Percentiles rank a stretch among this genome's conserved stretches.
phyloP scores from a whole-genome alignment of 1,139 yeast genomes.

The Debaryomycetaceae sp. region DNA sequence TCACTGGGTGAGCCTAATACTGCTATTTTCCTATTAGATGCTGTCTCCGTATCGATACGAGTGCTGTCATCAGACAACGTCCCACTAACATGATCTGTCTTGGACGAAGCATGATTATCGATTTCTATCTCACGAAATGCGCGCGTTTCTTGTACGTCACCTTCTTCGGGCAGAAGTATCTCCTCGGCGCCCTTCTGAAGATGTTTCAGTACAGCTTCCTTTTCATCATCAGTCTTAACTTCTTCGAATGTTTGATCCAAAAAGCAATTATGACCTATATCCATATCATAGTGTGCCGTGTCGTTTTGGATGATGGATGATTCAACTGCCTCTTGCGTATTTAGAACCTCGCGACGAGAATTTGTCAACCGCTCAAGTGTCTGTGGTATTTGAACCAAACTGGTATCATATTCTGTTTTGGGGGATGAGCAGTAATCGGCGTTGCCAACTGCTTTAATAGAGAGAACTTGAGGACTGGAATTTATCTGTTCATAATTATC shows the following conservation, averaged over 20 bases:
- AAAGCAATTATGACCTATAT: not conserved
- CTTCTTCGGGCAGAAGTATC: not conserved
- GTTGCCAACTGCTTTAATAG: not conserved
- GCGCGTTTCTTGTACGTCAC: constrained; percentile 1
- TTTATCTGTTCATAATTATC: not conserved
- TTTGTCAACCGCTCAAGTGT: constrained; percentile 8
- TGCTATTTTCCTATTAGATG: not conserved
- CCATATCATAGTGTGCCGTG: not conserved
- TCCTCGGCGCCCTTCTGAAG: not conserved
- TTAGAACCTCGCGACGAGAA: constrained; percentile 15
- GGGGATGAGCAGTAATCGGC: not conserved
- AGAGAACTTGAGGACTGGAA: not conserved
- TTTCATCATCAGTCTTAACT: constrained; percentile 13
- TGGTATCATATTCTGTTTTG: not conserved
- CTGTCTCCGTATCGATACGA: too few species aligned
- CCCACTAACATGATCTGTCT: not conserved
- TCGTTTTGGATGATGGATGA: not conserved
- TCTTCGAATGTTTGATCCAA: constrained; percentile 7
- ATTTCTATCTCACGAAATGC: not conserved
- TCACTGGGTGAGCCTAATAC: constrained; percentile 10
- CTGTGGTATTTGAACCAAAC: constrained; percentile 10
- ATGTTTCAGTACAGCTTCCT: constrained; percentile 1
- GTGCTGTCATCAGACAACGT: not conserved
- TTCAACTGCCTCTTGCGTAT: constrained; percentile 15
- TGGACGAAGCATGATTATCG: not conserved